These are phyloP conservation scores for Saccharomycodes ludwigii DNA, from an alignment of 805 yeast genomes.

Conservation along the genomic window DNA sequence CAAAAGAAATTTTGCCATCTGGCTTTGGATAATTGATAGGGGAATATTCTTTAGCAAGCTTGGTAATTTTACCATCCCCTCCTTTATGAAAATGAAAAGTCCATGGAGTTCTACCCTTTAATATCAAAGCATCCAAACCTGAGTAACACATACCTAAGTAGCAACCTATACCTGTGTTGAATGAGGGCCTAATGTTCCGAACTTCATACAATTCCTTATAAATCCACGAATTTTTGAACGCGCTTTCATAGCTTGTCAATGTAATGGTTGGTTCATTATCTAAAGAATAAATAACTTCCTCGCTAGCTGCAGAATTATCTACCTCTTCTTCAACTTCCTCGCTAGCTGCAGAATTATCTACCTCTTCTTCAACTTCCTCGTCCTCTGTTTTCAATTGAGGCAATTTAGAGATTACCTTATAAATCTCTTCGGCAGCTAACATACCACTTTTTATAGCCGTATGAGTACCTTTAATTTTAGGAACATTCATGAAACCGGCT, in stretches of 20 bases:
- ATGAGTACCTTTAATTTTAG: slow-evolving; percentile 95
- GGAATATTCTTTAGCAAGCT: slow-evolving; percentile 47
- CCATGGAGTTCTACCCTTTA: slow-evolving; percentile 79
- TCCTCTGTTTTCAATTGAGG: slow-evolving; percentile 28
- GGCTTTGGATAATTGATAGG: slow-evolving; percentile 92
- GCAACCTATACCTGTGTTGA: slow-evolving; percentile 61
- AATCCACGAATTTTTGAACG: slow-evolving; percentile 72
- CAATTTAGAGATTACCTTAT: slow-evolving; percentile 35
- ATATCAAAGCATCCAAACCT: slow-evolving; percentile 67
- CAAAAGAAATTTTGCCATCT: slow-evolving; percentile 86
- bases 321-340: slow-evolving; percentile 26
- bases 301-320: slow-evolving; percentile 5
- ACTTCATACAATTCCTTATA: slow-evolving; percentile 71
- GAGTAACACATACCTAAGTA: slow-evolving; percentile 76
- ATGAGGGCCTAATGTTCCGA: slow-evolving; percentile 88
- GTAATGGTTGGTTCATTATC: slow-evolving; percentile 32
- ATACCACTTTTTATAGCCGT: slow-evolving; percentile 95
- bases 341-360: slow-evolving; percentile 3
- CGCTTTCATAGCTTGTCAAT: slow-evolving; percentile 47
- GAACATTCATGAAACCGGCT: slow-evolving; percentile 96
- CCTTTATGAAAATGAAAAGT: slow-evolving; percentile 59
- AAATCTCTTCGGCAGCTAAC: slow-evolving; percentile 84
- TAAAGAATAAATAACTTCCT: no score
- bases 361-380: slow-evolving; percentile 30
- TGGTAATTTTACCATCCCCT: slow-evolving; percentile 57